phyloP scores from a whole-genome alignment of 371 early-diverging fungal species.

The Spiromyces aspiralis region DNA sequence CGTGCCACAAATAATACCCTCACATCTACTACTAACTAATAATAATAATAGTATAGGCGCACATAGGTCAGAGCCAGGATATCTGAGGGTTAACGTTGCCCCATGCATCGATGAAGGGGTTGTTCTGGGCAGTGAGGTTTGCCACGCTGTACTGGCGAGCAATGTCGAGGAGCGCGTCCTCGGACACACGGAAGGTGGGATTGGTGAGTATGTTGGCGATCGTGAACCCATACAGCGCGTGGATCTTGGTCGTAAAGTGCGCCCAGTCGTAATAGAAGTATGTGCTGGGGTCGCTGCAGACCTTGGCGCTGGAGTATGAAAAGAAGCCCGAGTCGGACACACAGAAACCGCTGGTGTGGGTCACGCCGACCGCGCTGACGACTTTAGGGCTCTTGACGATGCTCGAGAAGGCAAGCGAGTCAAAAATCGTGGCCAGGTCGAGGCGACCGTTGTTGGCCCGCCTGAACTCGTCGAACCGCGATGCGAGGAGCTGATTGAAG shows the following conservation, averaged over 20 bases:
- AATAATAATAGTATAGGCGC: too few relatives aligned
- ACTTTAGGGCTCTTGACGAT: not conserved
- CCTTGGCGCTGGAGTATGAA: not conserved
- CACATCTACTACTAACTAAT: too few relatives aligned
- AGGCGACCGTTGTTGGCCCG: not conserved
- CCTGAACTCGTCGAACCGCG: not conserved
- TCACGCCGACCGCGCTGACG: not conserved
- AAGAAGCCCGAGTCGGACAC: not conserved
- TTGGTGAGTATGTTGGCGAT: not conserved
- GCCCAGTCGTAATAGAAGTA: conserved; percentile 1
- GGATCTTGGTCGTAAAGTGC: not conserved
- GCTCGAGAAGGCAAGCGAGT: not conserved
- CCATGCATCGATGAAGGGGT: not conserved
- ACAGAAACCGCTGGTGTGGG: not conserved
- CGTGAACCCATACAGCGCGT: not conserved
- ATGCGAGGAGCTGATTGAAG: not conserved
- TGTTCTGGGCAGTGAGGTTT: not conserved
- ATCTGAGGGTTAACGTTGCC: not conserved
- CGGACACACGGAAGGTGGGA: not conserved
- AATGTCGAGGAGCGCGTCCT: not conserved
- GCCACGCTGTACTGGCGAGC: not conserved
- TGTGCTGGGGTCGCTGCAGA: not conserved
- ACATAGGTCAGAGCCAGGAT: not conserved
- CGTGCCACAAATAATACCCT: too few relatives aligned
- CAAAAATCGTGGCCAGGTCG: not conserved